These are phyloP conservation scores for Xylaria sp. DNA, from an alignment of 495 filamentous ascomycete genomes.

Conservation along the genomic window DNA sequence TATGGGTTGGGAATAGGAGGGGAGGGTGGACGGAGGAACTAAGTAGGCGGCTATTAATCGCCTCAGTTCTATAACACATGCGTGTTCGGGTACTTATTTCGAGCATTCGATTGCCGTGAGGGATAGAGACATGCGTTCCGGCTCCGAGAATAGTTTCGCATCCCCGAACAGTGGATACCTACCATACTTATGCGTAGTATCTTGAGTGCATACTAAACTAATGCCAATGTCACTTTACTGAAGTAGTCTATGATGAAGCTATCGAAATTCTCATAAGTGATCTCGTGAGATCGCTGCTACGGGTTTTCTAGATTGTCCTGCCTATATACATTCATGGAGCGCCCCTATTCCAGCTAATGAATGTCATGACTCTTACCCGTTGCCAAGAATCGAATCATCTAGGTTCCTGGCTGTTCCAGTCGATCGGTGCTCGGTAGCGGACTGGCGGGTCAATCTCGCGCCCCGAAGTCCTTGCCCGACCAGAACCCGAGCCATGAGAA, in stretches of 20 bases:
- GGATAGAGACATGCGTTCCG: conserved; percentile 9
- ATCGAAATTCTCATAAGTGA: neutral
- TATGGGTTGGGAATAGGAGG: neutral
- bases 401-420: conserved; percentile 26
- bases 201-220: neutral
- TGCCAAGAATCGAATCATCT: conserved; percentile 21
- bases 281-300: conserved; percentile 8
- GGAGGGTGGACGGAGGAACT: neutral
- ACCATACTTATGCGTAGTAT: neutral
- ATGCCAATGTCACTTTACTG: neutral
- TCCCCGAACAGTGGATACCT: neutral
- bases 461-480: conserved; percentile 25
- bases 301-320: neutral
- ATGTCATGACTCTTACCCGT: conserved; percentile 23
- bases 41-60: neutral
- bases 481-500: conserved; percentile 9
- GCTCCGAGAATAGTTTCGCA: neutral
- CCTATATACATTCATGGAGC: neutral
- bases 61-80: neutral
- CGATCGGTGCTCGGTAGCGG: conserved; percentile 28
- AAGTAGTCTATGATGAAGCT: conserved; percentile 5
- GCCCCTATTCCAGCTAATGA: neutral
- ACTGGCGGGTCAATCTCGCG: conserved; percentile 29
- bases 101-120: neutral
- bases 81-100: neutral